Evolutionary conservation across 148 eudicot genomes (phyloP).

Genomic region (Suaeda aralocaspica): DNA sequence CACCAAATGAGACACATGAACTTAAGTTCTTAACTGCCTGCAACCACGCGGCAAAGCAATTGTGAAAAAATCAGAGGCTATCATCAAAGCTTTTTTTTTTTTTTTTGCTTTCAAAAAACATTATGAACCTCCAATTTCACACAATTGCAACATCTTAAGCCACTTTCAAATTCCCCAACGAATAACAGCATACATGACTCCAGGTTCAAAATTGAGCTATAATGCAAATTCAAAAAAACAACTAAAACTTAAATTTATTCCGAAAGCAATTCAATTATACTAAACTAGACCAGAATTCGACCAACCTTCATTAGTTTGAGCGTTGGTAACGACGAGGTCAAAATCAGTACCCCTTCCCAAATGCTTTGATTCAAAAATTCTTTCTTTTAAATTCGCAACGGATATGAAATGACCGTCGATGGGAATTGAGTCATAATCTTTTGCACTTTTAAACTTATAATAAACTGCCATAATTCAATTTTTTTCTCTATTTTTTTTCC

Average conservation of each 20-base stretch:
- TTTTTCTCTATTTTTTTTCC: constrained; percentile 25
- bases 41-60: neutral
- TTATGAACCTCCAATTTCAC: constrained; percentile 14
- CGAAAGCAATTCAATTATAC: constrained; percentile 11
- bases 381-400: constrained; percentile 77
- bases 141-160: constrained; percentile 7
- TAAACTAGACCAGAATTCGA: constrained; percentile 29
- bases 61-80: neutral
- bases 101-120: neutral
- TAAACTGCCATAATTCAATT: constrained; percentile 80
- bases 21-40: neutral
- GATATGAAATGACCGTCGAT: constrained; percentile 92
- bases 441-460: constrained; percentile 97
- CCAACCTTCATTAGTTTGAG: constrained; percentile 99
- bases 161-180: neutral
- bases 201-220: constrained; percentile 11
- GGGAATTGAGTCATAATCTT: constrained; percentile 83
- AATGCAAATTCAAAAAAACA: constrained; percentile 1
- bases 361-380: constrained; percentile 90
- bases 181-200: constrained; percentile 5
- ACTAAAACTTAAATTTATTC: constrained; percentile 2
- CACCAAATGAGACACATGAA: neutral
- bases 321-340: constrained; percentile 95
- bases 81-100: neutral
- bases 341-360: constrained; percentile 93